Conservation (phyloP, 306 rosid species). For the Trichosanthes truncata region DNA sequence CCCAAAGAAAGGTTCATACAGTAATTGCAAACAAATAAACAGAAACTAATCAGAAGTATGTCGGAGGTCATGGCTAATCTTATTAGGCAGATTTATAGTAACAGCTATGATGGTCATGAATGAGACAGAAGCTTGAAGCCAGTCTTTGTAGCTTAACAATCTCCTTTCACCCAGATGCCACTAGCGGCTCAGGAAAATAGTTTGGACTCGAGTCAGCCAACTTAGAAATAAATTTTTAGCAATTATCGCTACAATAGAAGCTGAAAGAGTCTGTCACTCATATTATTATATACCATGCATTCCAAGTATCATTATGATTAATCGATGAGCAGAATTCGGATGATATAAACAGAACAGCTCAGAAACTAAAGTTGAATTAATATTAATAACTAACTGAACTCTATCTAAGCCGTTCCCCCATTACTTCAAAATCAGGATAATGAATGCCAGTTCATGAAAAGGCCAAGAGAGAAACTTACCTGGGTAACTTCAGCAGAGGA, state of each 20-base stretch:
- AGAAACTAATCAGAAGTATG: not conserved
- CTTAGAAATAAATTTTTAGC: not conserved
- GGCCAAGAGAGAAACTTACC: slow-evolving; percentile 10
- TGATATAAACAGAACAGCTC: not conserved
- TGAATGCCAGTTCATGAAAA: not conserved
- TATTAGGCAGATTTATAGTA: not conserved
- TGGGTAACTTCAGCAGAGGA: slow-evolving; percentile 27
- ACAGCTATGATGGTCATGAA: not conserved
- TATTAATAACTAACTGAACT: not conserved
- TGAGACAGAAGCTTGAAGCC: not conserved
- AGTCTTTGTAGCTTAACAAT: not conserved
- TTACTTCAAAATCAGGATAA: not conserved
- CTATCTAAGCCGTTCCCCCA: not conserved
- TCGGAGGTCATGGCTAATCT: not conserved
- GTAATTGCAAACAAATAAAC: not conserved
- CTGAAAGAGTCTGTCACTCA: not conserved
- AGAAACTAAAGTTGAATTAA: not conserved
- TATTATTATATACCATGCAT: not conserved
- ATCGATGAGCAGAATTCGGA: not conserved
- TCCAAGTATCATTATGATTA: not conserved
- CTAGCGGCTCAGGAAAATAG: not conserved
- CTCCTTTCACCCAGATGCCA: not conserved
- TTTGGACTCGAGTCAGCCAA: not conserved
- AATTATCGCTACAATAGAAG: not conserved
- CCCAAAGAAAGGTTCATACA: not conserved